Evolutionary conservation across 176 grass and related monocot genomes (phyloP).

Genomic region (Canna indica): DNA sequence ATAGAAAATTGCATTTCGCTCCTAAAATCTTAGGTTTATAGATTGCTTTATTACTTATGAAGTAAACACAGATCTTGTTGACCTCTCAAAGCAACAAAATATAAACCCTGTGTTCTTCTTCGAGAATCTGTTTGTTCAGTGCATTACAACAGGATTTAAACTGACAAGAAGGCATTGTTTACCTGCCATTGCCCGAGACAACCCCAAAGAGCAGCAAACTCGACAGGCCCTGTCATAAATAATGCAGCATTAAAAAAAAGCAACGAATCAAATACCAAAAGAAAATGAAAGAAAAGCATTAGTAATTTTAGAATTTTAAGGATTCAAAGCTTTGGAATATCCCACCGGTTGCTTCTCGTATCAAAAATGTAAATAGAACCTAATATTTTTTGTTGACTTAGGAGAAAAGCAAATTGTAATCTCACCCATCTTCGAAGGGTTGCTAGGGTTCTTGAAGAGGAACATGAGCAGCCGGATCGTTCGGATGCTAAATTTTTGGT

Average conservation of each 20-base stretch:
- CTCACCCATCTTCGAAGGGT: conserved; percentile 42
- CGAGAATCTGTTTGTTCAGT: too few species aligned
- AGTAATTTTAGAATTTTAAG: neutral
- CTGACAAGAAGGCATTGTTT: conserved; percentile 6
- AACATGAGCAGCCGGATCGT: conserved; percentile 68
- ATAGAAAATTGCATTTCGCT: neutral
- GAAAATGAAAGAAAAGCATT: neutral
- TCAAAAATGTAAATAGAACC: neutral
- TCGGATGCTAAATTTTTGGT: conserved; percentile 64
- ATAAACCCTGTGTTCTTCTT: too few species aligned
- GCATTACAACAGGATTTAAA: neutral
- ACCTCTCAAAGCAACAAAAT: too few species aligned
- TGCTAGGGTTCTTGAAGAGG: conserved; percentile 46
- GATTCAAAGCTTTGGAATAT: neutral
- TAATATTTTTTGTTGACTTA: neutral
- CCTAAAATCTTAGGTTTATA: neutral
- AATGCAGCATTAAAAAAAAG: neutral
- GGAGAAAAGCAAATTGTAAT: neutral
- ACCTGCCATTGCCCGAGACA: conserved; percentile 91
- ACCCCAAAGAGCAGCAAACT: conserved; percentile 71
- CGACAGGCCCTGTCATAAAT: conserved; percentile 44
- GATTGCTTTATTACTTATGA: too few species aligned
- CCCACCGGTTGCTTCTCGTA: neutral
- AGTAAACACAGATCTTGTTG: too few species aligned
- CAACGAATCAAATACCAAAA: conserved; percentile 13